Conservation (phyloP, 768 basidiomycete genomes). For the Leccinum ochraceum region DNA sequence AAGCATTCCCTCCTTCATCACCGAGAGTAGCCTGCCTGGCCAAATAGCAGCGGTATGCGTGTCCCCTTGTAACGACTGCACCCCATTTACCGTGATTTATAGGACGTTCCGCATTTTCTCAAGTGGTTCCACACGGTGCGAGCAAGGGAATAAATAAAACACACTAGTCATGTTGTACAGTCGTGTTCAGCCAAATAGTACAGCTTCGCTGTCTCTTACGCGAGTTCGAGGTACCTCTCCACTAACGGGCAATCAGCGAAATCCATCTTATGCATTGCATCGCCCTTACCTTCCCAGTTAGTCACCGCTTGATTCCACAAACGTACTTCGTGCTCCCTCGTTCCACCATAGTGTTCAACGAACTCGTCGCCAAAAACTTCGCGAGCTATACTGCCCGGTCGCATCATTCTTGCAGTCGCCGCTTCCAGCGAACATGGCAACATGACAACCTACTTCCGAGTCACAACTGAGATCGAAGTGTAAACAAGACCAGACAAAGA, state of each 20-base stretch:
- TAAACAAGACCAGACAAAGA: constrained; percentile 9
- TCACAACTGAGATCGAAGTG: not conserved
- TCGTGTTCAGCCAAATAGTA: not conserved
- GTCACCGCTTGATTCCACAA: constrained; percentile 90
- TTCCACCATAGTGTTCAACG: constrained; percentile 94
- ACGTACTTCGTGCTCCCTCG: constrained; percentile 88
- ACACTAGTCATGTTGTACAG: not conserved
- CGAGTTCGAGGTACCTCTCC: constrained; percentile 84
- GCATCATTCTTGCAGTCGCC: constrained; percentile 83
- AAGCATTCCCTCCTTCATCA: constrained; percentile 62
- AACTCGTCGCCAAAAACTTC: constrained; percentile 88
- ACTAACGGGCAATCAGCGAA: constrained; percentile 44
- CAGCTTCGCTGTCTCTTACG: constrained; percentile 35
- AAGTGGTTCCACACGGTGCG: constrained; percentile 54
- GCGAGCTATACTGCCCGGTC: constrained; percentile 74
- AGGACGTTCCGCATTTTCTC: constrained; percentile 78
- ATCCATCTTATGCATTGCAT: not conserved
- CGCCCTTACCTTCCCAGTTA: constrained; percentile 81
- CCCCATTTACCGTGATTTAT: constrained; percentile 7
- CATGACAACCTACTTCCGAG: constrained; percentile 57
- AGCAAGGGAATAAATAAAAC: constrained; percentile 7
- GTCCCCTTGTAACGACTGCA: not conserved
- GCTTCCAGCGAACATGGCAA: constrained; percentile 77
- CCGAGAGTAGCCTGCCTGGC: constrained; percentile 59
- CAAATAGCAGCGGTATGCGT: constrained; percentile 57